Conservation (phyloP, 495 filamentous ascomycete species). For the Aspergillus panamensis region DNA sequence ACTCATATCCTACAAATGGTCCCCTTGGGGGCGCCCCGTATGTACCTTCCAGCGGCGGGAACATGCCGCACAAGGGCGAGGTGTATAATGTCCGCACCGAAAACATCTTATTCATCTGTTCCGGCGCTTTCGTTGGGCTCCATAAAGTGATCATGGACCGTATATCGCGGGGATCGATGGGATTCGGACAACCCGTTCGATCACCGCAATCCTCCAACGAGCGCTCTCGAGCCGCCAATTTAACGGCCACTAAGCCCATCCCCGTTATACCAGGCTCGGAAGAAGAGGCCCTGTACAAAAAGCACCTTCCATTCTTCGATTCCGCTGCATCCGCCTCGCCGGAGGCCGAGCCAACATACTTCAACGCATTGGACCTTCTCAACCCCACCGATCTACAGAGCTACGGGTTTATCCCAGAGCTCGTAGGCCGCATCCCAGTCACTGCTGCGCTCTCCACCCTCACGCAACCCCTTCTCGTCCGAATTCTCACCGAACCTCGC, state of each 20-base stretch:
- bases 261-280: conserved; percentile 49
- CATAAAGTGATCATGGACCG: conserved; percentile 85
- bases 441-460: conserved; percentile 79
- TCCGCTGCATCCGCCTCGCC: conserved; percentile 33
- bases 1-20: conserved; percentile 47
- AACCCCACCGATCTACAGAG: conserved; percentile 80
- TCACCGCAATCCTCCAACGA: conserved; percentile 31
- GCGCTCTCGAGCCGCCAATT: conserved; percentile 21
- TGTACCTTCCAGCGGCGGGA: conserved; percentile 34
- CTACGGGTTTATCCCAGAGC: conserved; percentile 92
- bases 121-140: conserved; percentile 90
- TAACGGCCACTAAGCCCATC: conserved; percentile 42
- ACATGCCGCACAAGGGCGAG: conserved; percentile 64
- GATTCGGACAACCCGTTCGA: conserved; percentile 82
- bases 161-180: conserved; percentile 82
- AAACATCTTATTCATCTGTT: conserved; percentile 95
- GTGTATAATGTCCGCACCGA: conserved; percentile 88
- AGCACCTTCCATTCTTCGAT: conserved; percentile 64
- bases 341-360: conserved; percentile 46
- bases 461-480: conserved; percentile 70
- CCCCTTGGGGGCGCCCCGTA: conserved; percentile 45
- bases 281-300: conserved; percentile 60
- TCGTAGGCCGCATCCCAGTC: conserved; percentile 87
- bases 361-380: conserved; percentile 78
- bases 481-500: conserved; percentile 87